Conservation (phyloP, 768 basidiomycete genomes). For the Astraeus odoratus region DNA sequence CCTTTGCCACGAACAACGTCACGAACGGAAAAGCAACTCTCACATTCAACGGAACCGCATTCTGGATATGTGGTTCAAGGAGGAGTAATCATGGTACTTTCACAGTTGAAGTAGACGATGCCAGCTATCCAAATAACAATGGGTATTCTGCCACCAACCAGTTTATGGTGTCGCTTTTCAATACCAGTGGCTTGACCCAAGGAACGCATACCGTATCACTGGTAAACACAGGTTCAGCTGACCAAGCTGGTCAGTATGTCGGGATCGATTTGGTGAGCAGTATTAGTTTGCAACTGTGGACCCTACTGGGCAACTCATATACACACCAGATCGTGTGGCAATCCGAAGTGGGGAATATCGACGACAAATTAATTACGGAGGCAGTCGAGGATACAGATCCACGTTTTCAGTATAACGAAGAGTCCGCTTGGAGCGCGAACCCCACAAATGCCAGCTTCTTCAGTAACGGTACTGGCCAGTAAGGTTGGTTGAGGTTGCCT, state of each 20-base stretch:
- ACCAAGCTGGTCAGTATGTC: slow-evolving; percentile 24
- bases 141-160: slow-evolving; percentile 20
- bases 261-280: slow-evolving; percentile 43
- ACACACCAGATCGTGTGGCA: slow-evolving; percentile 20
- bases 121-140: slow-evolving; percentile 18
- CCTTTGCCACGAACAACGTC: slow-evolving; percentile 33
- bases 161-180: slow-evolving; percentile 40
- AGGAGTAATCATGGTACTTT: slow-evolving; percentile 41
- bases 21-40: slow-evolving; percentile 31
- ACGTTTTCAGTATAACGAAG: slow-evolving; percentile 32
- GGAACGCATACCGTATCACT: slow-evolving; percentile 30
- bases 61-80: slow-evolving; percentile 46
- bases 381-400: slow-evolving; percentile 29
- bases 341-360: slow-evolving; percentile 16
- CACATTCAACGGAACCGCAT: slow-evolving; percentile 41
- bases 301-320: not conserved
- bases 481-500: slow-evolving; percentile 4
- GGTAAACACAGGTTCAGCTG: slow-evolving; percentile 29
- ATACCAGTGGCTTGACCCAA: slow-evolving; percentile 24
- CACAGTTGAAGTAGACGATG: slow-evolving; percentile 35
- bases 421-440: slow-evolving; percentile 29
- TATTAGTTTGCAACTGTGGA: not conserved
- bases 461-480: slow-evolving; percentile 38
- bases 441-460: slow-evolving; percentile 30
- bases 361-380: slow-evolving; percentile 14